Conservation (phyloP, 768 basidiomycete species). For the Galerina sulciceps region DNA sequence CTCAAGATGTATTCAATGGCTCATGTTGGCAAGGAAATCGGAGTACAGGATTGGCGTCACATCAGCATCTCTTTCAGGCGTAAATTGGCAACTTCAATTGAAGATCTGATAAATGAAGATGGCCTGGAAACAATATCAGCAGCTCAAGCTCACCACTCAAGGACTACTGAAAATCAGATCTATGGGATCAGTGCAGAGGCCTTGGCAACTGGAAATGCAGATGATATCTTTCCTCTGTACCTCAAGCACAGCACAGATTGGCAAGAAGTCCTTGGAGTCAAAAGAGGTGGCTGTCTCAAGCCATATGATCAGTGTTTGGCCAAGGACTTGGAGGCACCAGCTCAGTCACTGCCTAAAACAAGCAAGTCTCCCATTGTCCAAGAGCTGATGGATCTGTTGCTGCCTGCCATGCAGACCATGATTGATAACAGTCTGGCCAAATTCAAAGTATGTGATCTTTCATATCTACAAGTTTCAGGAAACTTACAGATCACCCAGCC, state of each 20-base stretch:
- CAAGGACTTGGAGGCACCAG: too few relatives aligned
- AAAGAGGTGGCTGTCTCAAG: constrained; percentile 22
- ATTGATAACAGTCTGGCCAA: too few relatives aligned
- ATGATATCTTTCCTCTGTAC: constrained; percentile 27
- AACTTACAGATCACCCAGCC: too few relatives aligned
- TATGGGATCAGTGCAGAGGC: constrained; percentile 31
- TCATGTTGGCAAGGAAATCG: background rate
- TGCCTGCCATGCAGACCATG: too few relatives aligned
- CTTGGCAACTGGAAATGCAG: constrained; percentile 14
- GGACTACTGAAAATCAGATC: constrained; percentile 21
- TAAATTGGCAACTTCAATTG: background rate
- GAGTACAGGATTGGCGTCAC: background rate
- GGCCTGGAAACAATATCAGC: constrained; percentile 16
- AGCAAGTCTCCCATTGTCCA: too few relatives aligned
- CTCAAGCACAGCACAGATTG: constrained; percentile 24
- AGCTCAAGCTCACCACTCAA: constrained; percentile 27
- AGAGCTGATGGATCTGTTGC: too few relatives aligned
- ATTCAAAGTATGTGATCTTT: too few relatives aligned
- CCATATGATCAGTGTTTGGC: constrained; percentile 2
- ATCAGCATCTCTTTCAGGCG: background rate
- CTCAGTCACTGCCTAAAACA: too few relatives aligned
- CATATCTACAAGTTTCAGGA: too few relatives aligned
- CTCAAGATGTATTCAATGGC: background rate
- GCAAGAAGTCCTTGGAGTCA: constrained; percentile 20
- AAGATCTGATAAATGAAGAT: background rate